Conservation (phyloP, 257 asterid genomes). For the Datura wrightii region DNA sequence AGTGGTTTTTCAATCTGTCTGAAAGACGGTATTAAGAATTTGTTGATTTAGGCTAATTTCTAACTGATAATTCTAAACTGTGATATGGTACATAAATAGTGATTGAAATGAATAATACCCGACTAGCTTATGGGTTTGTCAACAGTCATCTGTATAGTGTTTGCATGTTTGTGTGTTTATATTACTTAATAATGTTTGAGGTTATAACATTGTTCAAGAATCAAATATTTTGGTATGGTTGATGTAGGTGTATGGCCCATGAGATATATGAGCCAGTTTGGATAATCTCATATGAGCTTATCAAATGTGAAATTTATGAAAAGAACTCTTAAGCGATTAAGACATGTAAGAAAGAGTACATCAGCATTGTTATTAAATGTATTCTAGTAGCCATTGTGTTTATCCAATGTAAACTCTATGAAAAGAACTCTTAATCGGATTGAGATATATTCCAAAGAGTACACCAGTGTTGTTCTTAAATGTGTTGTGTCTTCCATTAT, state of each 20-base stretch:
- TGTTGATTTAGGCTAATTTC: not conserved
- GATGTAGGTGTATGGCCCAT: not conserved
- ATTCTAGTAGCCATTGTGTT: not conserved
- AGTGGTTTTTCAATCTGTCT: not conserved
- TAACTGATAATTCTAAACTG: not conserved
- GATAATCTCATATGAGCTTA: not conserved
- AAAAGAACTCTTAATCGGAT: not conserved
- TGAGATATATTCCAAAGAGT: not conserved
- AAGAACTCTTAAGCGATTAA: not conserved
- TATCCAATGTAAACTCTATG: slow-evolving; percentile 1
- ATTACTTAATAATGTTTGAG: not conserved
- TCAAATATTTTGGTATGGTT: not conserved
- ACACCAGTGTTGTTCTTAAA: not conserved
- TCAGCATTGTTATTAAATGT: not conserved
- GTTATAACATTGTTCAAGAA: not conserved
- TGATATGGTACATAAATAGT: not conserved
- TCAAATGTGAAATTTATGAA: not conserved
- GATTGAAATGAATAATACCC: not conserved
- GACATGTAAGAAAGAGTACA: slow-evolving; percentile 11
- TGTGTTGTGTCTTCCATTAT: not conserved
- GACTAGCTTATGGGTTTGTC: not conserved
- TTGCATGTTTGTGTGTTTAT: not conserved
- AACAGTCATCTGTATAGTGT: not conserved
- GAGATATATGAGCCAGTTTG: not conserved
- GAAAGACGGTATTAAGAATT: not conserved